Conservation (phyloP, 1,284 basidiomycete species). For the Ustilago loliicola region DNA sequence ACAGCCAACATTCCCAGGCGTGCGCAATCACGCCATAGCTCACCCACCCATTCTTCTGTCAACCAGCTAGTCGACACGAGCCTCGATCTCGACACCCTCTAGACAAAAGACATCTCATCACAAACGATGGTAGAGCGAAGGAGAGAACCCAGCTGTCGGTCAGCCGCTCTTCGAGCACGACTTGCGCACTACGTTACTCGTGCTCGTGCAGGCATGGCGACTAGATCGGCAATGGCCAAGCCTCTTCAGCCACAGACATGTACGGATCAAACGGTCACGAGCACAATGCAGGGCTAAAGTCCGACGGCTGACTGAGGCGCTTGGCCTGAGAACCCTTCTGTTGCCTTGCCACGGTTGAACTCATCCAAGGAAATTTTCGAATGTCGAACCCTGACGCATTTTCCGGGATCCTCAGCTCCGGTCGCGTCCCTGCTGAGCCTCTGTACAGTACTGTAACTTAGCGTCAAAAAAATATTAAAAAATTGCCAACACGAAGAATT, state of each 20-base stretch:
- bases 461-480: background rate
- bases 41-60: constrained; percentile 1
- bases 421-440: constrained; percentile 1
- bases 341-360: constrained; percentile 8
- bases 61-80: too few species aligned
- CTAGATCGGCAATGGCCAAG: constrained; percentile 2
- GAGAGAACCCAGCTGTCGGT: too few species aligned
- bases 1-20: too few species aligned
- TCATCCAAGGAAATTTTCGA: constrained; percentile 9
- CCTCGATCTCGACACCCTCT: background rate
- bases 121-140: too few species aligned
- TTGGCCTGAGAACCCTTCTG: background rate
- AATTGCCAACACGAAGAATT: constrained; percentile 7
- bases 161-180: too few species aligned
- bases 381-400: constrained; percentile 2
- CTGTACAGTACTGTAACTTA: background rate
- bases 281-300: constrained; percentile 1
- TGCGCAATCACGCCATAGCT: constrained; percentile 12
- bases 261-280: constrained; percentile 16
- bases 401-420: constrained; percentile 2
- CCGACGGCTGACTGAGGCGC: constrained; percentile 13
- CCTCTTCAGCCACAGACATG: background rate
- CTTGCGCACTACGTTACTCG: background rate
- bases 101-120: too few species aligned
- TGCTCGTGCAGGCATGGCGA: background rate